These are phyloP conservation scores for Globisporangium irregulare DNA, from an alignment of 352 stramenopile species.

Conservation along the genomic window DNA sequence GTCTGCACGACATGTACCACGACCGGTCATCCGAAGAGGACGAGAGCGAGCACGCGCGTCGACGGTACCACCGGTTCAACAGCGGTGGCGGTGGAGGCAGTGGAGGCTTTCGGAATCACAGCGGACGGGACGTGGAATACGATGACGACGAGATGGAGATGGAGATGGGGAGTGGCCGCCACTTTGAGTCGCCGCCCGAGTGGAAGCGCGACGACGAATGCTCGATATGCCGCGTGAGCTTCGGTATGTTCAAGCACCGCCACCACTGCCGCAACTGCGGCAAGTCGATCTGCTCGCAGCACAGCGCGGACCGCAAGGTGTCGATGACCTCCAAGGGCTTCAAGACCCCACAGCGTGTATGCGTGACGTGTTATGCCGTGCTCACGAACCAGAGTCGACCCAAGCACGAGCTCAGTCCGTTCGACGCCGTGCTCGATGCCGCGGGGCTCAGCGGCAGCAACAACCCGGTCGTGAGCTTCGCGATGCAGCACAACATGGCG, in stretches of 20 bases:
- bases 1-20: conserved; percentile 15
- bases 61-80: conserved; percentile 19
- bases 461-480: conserved; percentile 28
- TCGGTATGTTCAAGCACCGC: conserved; percentile 84
- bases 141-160: conserved; percentile 1
- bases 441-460: conserved; percentile 20
- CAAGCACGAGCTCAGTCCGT: conserved; percentile 27
- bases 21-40: conserved; percentile 24
- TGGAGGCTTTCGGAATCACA: background rate
- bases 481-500: conserved; percentile 23
- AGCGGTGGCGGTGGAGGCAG: background rate
- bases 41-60: conserved; percentile 20
- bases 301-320: conserved; percentile 82
- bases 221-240: conserved; percentile 69
- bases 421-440: conserved; percentile 28
- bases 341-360: conserved; percentile 73
- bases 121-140: conserved; percentile 14
- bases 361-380: conserved; percentile 70
- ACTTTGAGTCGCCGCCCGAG: conserved; percentile 55
- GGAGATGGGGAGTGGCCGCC: background rate
- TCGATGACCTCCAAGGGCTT: conserved; percentile 68
- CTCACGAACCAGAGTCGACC: conserved; percentile 42
- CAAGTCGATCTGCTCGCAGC: conserved; percentile 78
- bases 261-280: conserved; percentile 85
- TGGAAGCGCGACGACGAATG: conserved; percentile 80